phyloP scores from a whole-genome alignment of 768 basidiomycete species.

The Pulveroboletus frians region DNA sequence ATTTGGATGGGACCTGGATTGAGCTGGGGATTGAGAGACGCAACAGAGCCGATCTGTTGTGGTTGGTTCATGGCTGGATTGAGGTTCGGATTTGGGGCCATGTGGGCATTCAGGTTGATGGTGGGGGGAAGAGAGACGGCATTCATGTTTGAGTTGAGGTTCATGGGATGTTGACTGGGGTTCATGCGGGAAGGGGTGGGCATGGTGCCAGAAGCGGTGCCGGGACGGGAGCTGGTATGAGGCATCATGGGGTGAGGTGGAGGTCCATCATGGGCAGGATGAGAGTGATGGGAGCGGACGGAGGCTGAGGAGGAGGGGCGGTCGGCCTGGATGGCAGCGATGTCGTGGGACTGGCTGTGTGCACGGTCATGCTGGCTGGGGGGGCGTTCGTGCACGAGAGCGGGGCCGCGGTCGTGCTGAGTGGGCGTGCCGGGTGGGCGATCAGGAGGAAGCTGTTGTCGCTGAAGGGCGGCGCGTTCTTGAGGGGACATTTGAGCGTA shows the following conservation, averaged over 20 bases:
- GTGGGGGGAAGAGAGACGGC: constrained; percentile 5
- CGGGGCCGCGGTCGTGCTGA: constrained; percentile 21
- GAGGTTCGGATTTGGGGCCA: constrained; percentile 2
- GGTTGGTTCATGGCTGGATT: constrained; percentile 17
- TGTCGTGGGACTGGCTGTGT: constrained; percentile 22
- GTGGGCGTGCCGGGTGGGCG: constrained; percentile 17
- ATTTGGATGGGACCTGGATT: constrained; percentile 16
- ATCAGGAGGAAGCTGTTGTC: constrained; percentile 24
- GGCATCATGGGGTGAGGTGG: constrained; percentile 18
- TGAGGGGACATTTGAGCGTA: constrained; percentile 26
- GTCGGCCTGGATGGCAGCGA: constrained; percentile 15
- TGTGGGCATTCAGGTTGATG: constrained; percentile 14
- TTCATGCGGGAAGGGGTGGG: constrained; percentile 22
- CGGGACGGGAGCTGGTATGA: constrained; percentile 23
- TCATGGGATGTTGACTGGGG: constrained; percentile 17
- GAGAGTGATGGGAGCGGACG: constrained; percentile 26
- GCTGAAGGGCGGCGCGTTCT: constrained; percentile 27
- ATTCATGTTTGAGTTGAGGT: constrained; percentile 19
- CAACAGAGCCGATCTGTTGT: constrained; percentile 16
- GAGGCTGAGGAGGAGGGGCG: constrained; percentile 27
- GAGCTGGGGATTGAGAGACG: constrained; percentile 14
- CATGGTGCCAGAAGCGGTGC: constrained; percentile 21
- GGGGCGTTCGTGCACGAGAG: constrained; percentile 21
- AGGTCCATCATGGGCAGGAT: constrained; percentile 15
- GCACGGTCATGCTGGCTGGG: constrained; percentile 23